A percentile compares a stretch with the other conserved stretches of the same genome.
Evolutionary conservation across 2,329 filamentous ascomycete species (phyloP).

Genomic region (Lasiodiplodia citricola): DNA sequence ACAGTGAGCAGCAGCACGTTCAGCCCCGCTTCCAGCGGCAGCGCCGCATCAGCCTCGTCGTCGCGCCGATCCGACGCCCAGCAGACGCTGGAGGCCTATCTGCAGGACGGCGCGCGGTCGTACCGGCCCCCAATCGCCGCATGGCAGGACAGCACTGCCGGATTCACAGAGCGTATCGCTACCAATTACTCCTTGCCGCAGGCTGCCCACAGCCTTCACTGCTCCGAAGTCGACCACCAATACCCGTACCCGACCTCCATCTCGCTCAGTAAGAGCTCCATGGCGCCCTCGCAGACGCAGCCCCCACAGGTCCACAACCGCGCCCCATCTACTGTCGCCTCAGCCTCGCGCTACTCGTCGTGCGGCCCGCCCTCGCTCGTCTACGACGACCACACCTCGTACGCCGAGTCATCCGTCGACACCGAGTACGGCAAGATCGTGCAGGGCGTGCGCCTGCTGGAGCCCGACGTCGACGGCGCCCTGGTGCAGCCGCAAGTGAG

Average conservation of each 20-base stretch:
- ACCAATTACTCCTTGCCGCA: constrained; percentile 18
- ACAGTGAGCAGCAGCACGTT: constrained; percentile 2
- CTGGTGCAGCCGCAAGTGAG: constrained; percentile 31
- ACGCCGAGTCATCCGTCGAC: constrained; percentile 32
- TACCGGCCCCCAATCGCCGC: constrained; percentile 17
- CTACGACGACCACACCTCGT: constrained; percentile 19
- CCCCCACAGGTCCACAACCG: constrained; percentile 17
- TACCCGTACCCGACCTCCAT: constrained; percentile 21
- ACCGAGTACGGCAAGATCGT: constrained; percentile 34
- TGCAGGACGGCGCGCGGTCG: constrained; percentile 5
- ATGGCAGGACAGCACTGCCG: constrained; percentile 2
- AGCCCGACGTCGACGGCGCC: constrained; percentile 37
- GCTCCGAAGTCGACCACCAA: not conserved
- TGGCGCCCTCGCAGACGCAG: constrained; percentile 18
- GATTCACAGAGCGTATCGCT: constrained; percentile 19
- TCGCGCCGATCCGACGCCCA: constrained; percentile 1
- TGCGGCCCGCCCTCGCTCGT: constrained; percentile 20
- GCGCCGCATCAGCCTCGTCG: constrained; percentile 19
- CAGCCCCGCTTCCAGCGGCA: constrained; percentile 4
- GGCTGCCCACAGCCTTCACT: not conserved
- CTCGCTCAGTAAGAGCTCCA: constrained; percentile 9
- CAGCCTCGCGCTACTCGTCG: constrained; percentile 20
- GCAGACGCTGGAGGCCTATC: constrained; percentile 10
- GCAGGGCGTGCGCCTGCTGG: constrained; percentile 33
- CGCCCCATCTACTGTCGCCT: not conserved